Evolutionary conservation across 2,329 filamentous ascomycete genomes (phyloP).

Genomic region (Leptosphaerulina australis): DNA sequence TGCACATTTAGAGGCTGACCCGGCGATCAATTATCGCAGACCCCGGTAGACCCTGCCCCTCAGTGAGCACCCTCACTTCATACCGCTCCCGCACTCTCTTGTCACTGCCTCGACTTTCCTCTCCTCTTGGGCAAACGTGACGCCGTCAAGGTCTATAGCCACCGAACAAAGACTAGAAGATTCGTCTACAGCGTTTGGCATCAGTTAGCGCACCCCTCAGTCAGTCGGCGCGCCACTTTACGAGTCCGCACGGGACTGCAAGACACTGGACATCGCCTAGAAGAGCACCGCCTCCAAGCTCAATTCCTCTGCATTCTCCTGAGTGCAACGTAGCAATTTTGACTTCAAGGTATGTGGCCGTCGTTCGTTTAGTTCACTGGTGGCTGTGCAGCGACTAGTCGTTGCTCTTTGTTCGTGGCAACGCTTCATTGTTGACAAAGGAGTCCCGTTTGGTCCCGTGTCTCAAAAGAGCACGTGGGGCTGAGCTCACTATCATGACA

Average conservation of each 20-base stretch:
- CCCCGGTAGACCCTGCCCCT: slow-evolving; percentile 25
- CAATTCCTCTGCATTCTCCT: neutral
- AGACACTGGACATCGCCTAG: slow-evolving; percentile 1
- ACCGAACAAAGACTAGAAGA: slow-evolving; percentile 12
- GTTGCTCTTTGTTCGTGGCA: slow-evolving; percentile 6
- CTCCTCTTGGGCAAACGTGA: slow-evolving; percentile 5
- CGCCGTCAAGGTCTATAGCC: slow-evolving; percentile 12
- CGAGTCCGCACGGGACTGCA: slow-evolving; percentile 9
- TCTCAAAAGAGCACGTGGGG: slow-evolving; percentile 34
- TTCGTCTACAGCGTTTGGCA: slow-evolving; percentile 12
- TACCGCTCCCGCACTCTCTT: slow-evolving; percentile 11
- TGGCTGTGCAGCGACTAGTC: slow-evolving; percentile 15
- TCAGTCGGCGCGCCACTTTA: slow-evolving; percentile 17
- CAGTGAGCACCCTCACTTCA: slow-evolving; percentile 18
- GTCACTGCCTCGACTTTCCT: slow-evolving; percentile 9
- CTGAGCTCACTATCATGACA: slow-evolving; percentile 30
- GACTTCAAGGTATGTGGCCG: slow-evolving; percentile 10
- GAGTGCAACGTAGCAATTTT: slow-evolving; percentile 6
- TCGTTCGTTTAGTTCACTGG: slow-evolving; percentile 1
- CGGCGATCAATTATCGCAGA: slow-evolving; percentile 21
- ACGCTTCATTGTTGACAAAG: slow-evolving; percentile 14
- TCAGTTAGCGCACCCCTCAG: slow-evolving; percentile 18
- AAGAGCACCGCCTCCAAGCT: slow-evolving; percentile 4
- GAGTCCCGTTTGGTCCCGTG: slow-evolving; percentile 17
- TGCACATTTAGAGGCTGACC: slow-evolving; percentile 20